Base-by-base conservation (phyloP, 2,329 filamentous ascomycete genomes). In the Calycina herbarum region DNA sequence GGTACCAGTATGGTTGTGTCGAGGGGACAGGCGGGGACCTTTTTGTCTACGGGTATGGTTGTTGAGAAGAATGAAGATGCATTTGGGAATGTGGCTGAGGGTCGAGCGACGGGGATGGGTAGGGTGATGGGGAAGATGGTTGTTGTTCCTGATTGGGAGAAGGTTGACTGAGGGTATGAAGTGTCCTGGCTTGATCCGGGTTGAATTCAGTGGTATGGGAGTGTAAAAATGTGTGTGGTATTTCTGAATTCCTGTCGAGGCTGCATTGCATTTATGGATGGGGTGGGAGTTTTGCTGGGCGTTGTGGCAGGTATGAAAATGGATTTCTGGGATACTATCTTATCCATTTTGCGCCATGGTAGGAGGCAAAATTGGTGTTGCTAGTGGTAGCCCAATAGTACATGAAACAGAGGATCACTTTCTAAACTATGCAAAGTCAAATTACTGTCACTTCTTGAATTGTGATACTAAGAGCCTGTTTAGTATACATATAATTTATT, bases 111-210 rank as follows among this genome's bases (percentile, higher is more conserved):
- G 64, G 85, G 85, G 58, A 87, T 89, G 85, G 87, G 87, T 59
- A 83, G 84, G 72, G 82, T 89, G 66, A 83, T 85, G 79, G 86
- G 85, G 60, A 84, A 85, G 67, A 89, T 89, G 74, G 82, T 86
- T 20, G 77, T 87, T 20, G 85, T 84, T 31, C 86, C 86, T 7
- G 80, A 83, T 57, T 88, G 84, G 79, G 82, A 80, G 45, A 85
- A 86, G 60, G 84, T 64, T 57, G 33, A 20, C 42, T 62, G 48
- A 56, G 24, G 27, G 27, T 13, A 3, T 33, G 27, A 54, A 27
- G 15, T 11, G 35, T 15, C 42, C 5, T 20, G 20, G 8, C 17
- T 20, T 29, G 27, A 29, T 29, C 27, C n/a, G 42, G 5, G 20
- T 24, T 20, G n/a, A 7, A 11, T 24, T 51, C 20, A 15, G n/a